Percentiles rank a stretch among this genome's conserved stretches.
Evolutionary conservation across 2,329 filamentous ascomycete species (phyloP).

Genomic region (Orbilia javanica): DNA sequence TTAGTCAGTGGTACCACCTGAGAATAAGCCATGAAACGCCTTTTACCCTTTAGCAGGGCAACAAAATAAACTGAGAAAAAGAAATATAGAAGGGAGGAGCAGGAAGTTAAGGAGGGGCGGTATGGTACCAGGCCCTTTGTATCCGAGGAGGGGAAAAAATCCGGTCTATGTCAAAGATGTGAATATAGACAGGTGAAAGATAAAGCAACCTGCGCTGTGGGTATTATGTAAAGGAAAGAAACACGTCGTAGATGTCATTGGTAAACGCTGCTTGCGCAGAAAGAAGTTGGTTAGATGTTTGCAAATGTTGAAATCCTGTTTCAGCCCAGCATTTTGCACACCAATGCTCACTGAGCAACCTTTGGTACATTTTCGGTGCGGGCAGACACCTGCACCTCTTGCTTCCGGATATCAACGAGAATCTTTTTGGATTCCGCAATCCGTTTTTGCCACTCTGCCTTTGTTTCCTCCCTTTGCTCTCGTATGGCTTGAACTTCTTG

Average conservation of each 20-base stretch:
- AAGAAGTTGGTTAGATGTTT: not conserved
- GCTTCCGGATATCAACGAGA: constrained; percentile 60
- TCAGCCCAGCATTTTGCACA: constrained; percentile 36
- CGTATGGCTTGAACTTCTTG: constrained; percentile 62
- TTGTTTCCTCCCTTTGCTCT: constrained; percentile 60
- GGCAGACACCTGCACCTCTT: constrained; percentile 33
- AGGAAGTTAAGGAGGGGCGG: not conserved
- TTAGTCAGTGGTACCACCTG: constrained; percentile 1
- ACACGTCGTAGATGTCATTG: constrained; percentile 21
- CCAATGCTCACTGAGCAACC: constrained; percentile 30
- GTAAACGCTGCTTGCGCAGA: constrained; percentile 21
- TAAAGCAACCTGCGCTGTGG: constrained; percentile 54
- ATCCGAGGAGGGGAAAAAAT: constrained; percentile 2
- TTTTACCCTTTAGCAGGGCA: constrained; percentile 1
- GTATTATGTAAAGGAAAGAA: constrained; percentile 37
- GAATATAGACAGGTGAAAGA: constrained; percentile 50
- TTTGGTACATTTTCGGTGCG: constrained; percentile 27
- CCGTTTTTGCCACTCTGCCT: constrained; percentile 60
- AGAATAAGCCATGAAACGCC: constrained; percentile 34
- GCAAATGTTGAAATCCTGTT: constrained; percentile 29
- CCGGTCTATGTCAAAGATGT: constrained; percentile 26
- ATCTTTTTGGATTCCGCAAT: constrained; percentile 61
- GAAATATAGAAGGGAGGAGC: constrained; percentile 1
- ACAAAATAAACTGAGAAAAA: not conserved
- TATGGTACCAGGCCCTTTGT: constrained; percentile 12